These are phyloP conservation scores for Scutellaria barbata DNA, from an alignment of 257 asterid species.

Conservation along the genomic window DNA sequence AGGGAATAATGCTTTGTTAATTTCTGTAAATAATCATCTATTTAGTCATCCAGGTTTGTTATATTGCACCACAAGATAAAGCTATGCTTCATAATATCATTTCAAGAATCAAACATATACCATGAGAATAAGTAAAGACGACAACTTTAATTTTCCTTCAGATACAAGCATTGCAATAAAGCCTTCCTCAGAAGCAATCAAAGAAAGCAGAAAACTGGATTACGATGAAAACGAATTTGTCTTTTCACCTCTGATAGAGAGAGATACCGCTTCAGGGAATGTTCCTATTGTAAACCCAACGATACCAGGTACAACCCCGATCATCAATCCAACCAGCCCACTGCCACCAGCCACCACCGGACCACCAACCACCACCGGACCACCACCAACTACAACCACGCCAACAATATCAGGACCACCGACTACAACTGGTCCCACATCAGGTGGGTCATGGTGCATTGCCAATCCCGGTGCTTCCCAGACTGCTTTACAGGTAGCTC, in stretches of 20 bases:
- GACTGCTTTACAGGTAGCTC: slow-evolving; percentile 89
- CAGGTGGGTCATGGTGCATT: slow-evolving; percentile 85
- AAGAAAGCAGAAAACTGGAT: slow-evolving; percentile 44
- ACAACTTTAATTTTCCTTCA: slow-evolving; percentile 42
- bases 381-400: slow-evolving; percentile 42
- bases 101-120: background rate
- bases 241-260: slow-evolving; percentile 50
- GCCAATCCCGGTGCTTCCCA: slow-evolving; percentile 71
- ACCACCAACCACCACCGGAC: slow-evolving; percentile 43
- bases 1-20: background rate
- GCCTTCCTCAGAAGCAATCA: slow-evolving; percentile 44
- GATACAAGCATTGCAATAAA: slow-evolving; percentile 50
- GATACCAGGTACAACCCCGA: slow-evolving; percentile 54
- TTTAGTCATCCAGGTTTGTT: background rate
- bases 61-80: background rate
- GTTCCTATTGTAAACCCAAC: slow-evolving; percentile 84
- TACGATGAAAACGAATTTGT: slow-evolving; percentile 46
- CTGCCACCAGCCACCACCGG: slow-evolving; percentile 43
- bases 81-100: background rate
- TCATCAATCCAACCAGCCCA: slow-evolving; percentile 44
- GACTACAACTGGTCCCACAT: slow-evolving; percentile 21
- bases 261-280: slow-evolving; percentile 48
- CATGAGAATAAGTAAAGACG: slow-evolving; percentile 4
- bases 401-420: slow-evolving; percentile 14
- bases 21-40: background rate